Evolutionary conservation across 2,329 filamentous ascomycete species (phyloP).

Genomic region (Xylogone sp.): DNA sequence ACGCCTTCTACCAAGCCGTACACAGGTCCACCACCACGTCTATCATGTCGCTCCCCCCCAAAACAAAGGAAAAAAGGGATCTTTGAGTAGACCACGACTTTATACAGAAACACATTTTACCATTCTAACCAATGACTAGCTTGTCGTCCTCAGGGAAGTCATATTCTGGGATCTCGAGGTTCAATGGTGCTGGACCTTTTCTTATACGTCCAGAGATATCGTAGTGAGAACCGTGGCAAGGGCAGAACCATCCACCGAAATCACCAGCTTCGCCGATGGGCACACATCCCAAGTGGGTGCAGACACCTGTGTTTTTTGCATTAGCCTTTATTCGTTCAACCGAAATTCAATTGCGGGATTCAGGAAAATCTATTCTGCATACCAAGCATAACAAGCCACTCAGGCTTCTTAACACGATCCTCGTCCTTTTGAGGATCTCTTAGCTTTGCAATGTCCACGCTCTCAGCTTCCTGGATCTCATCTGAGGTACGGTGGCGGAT

Average conservation of each 20-base stretch:
- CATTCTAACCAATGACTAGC: constrained; percentile 82
- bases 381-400: constrained; percentile 99
- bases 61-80: background rate
- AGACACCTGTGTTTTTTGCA: constrained; percentile 65
- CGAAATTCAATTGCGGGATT: background rate
- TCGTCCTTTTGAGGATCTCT: constrained; percentile 88
- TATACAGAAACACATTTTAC: background rate
- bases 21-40: constrained; percentile 44
- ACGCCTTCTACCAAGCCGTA: constrained; percentile 31
- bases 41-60: background rate
- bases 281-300: constrained; percentile 98
- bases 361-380: constrained; percentile 28
- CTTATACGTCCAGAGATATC: constrained; percentile 98
- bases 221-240: constrained; percentile 99
- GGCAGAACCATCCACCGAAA: constrained; percentile 99
- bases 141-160: constrained; percentile 87
- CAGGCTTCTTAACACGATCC: constrained; percentile 95
- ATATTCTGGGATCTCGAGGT: constrained; percentile 91
- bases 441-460: constrained; percentile 75
- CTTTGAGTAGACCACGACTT: background rate
- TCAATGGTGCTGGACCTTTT: constrained; percentile 94
- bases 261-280: constrained; percentile 98
- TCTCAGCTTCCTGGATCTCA: constrained; percentile 95
- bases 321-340: background rate
- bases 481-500: constrained; percentile 93